Evolutionary conservation across 176 grass and related monocot species (phyloP).

Genomic region (Tillandsia leiboldiana): DNA sequence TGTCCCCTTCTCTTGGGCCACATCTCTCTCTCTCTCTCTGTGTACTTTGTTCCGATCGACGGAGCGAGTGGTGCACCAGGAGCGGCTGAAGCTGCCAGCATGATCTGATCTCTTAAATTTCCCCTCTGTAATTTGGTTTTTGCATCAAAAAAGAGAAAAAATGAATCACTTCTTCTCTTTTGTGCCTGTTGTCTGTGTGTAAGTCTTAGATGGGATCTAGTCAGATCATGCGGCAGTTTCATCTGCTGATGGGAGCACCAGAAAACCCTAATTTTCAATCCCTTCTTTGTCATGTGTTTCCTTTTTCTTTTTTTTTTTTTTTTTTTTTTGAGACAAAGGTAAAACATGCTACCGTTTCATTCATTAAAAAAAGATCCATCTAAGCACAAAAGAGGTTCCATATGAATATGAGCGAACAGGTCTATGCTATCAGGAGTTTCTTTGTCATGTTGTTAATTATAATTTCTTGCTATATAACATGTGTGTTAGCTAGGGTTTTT

Average conservation of each 20-base stretch:
- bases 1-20: not conserved
- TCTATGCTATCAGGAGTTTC: too few relatives aligned
- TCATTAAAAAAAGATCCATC: too few relatives aligned
- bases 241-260: conserved; percentile 54
- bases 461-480: not conserved
- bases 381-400: too few relatives aligned
- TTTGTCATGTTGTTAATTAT: not conserved
- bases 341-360: too few relatives aligned
- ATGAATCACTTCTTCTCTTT: not conserved
- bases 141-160: too few relatives aligned
- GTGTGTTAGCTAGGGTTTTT: too few relatives aligned
- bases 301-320: too few relatives aligned
- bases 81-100: conserved; percentile 77
- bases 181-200: not conserved
- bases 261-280: conserved; percentile 24
- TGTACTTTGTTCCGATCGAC: not conserved
- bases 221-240: conserved; percentile 72
- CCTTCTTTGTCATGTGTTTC: not conserved
- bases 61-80: conserved; percentile 31
- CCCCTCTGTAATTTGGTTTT: too few relatives aligned
- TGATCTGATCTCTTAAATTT: conserved; percentile 34
- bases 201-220: not conserved
- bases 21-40: not conserved
- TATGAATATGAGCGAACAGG: too few relatives aligned
- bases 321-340: too few relatives aligned